Base-by-base conservation (phyloP, 169 alveolate genomes). In the Eimeria praecox region DNA sequence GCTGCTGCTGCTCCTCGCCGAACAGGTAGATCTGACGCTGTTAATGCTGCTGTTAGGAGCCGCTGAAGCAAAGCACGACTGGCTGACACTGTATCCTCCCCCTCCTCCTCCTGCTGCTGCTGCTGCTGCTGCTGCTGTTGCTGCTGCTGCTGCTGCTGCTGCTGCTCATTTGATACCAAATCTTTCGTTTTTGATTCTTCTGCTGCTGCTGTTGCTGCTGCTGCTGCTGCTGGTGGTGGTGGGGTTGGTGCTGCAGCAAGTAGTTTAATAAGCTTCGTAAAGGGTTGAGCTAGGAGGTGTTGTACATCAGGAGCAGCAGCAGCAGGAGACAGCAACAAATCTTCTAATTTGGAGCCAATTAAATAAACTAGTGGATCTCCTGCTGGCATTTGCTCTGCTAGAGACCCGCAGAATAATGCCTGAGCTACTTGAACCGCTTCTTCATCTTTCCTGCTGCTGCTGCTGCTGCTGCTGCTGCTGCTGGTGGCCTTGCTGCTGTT, bases 1-100 rank as follows among this genome's bases (percentile, higher is more conserved):
- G 88, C 92, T 54, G 27, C 62, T 54, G 96, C 92, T 10, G 64
- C 96, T n/a, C 96, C 96, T n/a, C 90, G 77, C 38, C 95, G 59
- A 20, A 77, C 66, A 24, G 80, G 90, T 22, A 77, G 12, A 40
- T 73, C 95, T 49, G n/a, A 40, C 3, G 86, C 95, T 6, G 62
- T 52, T 59, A 77, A 49, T 35, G 95, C 89, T 2, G 78, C 66
- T 2, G 40, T 8, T 44, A 78, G 27, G 42, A 40, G 44, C 1
- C 88, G 64, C 5, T 52, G 56, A 24, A 90, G 83, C 66, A 77
- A 27, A 9, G 12, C 59, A 49, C 82, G n/a, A 83, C 46, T 24
- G 64, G n/a, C n/a, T 71, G 83, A 20, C 75, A 27, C 78, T 33
- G 78, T 52, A 46, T 44, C 64, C 56, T 62, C 83, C 80, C 56